Conservation (phyloP, 352 stramenopile species). For the Globisporangium polare region DNA sequence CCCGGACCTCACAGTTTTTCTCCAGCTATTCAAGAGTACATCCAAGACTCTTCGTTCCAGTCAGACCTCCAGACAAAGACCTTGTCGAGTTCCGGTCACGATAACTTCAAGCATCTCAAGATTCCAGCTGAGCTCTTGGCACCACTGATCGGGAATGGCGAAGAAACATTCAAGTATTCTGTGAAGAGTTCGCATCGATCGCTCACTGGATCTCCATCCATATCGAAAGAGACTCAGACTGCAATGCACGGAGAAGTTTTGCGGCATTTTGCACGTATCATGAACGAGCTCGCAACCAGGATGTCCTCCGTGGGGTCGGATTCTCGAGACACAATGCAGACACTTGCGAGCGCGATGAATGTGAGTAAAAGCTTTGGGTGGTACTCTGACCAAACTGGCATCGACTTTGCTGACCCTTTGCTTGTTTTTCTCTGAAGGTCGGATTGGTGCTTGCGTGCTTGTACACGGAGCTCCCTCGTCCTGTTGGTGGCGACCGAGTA, state of each 20-base stretch:
- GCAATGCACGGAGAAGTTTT: constrained; percentile 25
- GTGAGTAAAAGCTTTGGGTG: constrained; percentile 20
- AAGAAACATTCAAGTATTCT: not conserved
- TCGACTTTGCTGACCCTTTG: constrained; percentile 7
- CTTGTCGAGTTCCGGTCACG: constrained; percentile 20
- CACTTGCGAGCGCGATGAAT: constrained; percentile 35
- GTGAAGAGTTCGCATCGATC: not conserved
- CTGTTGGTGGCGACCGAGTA: constrained; percentile 10
- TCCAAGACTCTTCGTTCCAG: constrained; percentile 11
- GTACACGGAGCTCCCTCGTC: constrained; percentile 20
- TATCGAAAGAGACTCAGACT: constrained; percentile 24
- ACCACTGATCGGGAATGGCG: not conserved
- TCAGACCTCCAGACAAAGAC: constrained; percentile 1
- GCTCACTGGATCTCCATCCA: constrained; percentile 22
- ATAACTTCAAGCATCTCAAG: constrained; percentile 21
- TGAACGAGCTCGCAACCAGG: constrained; percentile 37
- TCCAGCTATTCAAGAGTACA: constrained; percentile 9
- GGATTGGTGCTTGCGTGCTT: constrained; percentile 33
- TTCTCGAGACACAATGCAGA: constrained; percentile 23
- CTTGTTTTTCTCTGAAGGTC: constrained; percentile 23
- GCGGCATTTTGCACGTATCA: constrained; percentile 29
- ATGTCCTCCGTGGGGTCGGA: constrained; percentile 26
- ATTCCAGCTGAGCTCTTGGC: constrained; percentile 12
- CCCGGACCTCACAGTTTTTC: constrained; percentile 16
- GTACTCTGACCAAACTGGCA: constrained; percentile 8